A percentile compares a stretch with the other conserved stretches of the same genome.
Evolutionary conservation across 177 flowering plant genomes (phyloP).

Genomic region (Vitis hybrid): DNA sequence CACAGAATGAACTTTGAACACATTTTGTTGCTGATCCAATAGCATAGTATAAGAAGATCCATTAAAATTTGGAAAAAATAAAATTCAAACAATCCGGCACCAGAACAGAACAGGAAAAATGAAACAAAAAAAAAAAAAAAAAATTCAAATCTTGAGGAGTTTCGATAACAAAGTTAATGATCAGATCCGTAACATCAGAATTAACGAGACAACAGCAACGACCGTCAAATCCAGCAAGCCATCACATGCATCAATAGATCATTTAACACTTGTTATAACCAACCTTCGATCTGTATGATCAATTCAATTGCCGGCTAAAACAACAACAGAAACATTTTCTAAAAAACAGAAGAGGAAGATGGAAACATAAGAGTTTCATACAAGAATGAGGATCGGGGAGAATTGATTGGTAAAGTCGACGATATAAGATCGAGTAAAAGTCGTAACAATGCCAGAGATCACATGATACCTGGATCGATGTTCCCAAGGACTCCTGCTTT

Average conservation of each 20-base stretch:
- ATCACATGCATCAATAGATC: background rate
- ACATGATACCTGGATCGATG: no score
- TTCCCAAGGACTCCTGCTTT: no score
- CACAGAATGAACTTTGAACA: background rate
- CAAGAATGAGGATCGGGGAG: no score
- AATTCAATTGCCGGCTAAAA: background rate
- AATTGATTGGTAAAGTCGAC: no score
- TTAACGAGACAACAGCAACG: background rate
- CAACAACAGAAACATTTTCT: background rate
- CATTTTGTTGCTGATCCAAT: background rate
- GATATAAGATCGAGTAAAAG: no score
- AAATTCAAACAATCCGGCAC: background rate
- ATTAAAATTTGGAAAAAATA: no score
- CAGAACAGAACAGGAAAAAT: background rate
- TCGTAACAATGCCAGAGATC: no score
- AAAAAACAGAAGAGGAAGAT: background rate
- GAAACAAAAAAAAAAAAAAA: background rate
- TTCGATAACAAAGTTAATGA: background rate
- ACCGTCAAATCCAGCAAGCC: background rate
- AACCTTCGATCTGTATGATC: no score
- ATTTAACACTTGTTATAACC: no score
- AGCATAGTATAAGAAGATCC: no score
- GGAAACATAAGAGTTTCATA: background rate
- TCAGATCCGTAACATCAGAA: constrained; percentile 12
- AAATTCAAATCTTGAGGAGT: background rate